Conservation (phyloP, 495 filamentous ascomycete genomes). For the Hyaloscypha finlandica region DNA sequence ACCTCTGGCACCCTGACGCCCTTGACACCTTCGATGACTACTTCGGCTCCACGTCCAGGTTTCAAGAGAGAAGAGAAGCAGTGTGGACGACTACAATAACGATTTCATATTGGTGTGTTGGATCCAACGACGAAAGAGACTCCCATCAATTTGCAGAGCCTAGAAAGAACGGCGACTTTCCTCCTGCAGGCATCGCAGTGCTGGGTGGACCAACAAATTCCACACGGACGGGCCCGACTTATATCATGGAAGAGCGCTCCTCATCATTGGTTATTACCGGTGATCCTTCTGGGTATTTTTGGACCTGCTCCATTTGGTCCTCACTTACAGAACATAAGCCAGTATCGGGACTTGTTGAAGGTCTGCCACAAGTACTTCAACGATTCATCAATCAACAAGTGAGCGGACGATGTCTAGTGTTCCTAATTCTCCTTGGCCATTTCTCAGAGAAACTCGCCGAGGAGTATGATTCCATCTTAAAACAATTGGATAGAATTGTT, state of each 20-base stretch:
- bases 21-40: conserved; percentile 24
- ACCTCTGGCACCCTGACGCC: conserved; percentile 25
- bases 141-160: conserved; percentile 2
- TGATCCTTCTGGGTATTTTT: conserved; percentile 15
- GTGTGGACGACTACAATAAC: conserved; percentile 25
- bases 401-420: conserved; percentile 22
- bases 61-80: conserved; percentile 3
- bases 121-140: neutral
- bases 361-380: conserved; percentile 8
- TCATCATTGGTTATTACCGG: conserved; percentile 25
- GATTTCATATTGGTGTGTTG: conserved; percentile 17
- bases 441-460: conserved; percentile 18
- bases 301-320: conserved; percentile 23
- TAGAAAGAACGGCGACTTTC: conserved; percentile 17
- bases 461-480: conserved; percentile 20
- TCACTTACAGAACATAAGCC: conserved; percentile 6
- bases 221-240: neutral
- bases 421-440: conserved; percentile 17
- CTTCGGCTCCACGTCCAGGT: conserved; percentile 15
- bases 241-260: conserved; percentile 17
- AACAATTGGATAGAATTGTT: neutral
- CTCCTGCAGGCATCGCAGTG: conserved; percentile 8
- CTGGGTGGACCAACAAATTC: neutral
- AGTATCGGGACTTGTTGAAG: neutral
- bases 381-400: conserved; percentile 20